Evolutionary conservation across 1,139 yeast genomes (phyloP).

Genomic region (Geotrichum macrosporum): DNA sequence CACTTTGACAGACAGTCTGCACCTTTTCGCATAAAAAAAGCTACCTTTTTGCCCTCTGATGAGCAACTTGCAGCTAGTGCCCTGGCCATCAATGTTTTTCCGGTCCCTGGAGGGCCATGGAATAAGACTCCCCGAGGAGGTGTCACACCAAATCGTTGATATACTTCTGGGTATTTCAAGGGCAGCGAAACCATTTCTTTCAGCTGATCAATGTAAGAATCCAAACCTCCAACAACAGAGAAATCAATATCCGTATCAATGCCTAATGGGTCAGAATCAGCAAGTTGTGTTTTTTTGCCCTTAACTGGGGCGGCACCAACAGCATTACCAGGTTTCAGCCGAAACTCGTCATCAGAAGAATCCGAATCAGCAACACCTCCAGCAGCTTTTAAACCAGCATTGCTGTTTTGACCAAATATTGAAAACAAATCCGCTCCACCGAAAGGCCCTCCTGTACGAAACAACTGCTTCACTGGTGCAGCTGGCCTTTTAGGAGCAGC

Average conservation of each 20-base stretch:
- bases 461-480: constrained; percentile 29
- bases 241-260: constrained; percentile 91
- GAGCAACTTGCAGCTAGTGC: constrained; percentile 96
- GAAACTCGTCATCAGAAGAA: constrained; percentile 57
- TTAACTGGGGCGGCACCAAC: constrained; percentile 44
- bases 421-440: constrained; percentile 79
- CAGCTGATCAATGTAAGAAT: constrained; percentile 81
- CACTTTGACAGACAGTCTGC: constrained; percentile 96
- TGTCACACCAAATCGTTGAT: constrained; percentile 81
- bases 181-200: constrained; percentile 98
- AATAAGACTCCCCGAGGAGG: constrained; percentile 98
- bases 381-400: constrained; percentile 42
- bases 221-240: constrained; percentile 87
- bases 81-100: constrained; percentile 96
- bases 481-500: constrained; percentile 32
- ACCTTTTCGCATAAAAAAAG: constrained; percentile 97
- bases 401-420: constrained; percentile 82
- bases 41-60: constrained; percentile 71
- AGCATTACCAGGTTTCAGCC: constrained; percentile 29
- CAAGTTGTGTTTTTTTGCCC: constrained; percentile 55
- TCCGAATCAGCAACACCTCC: constrained; percentile 58
- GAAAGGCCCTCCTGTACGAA: constrained; percentile 35
- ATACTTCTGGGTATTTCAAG: constrained; percentile 85
- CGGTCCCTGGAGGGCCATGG: constrained; percentile 99
- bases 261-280: constrained; percentile 94